phyloP scores from a whole-genome alignment of 768 basidiomycete genomes.

The Mycena crocata region DNA sequence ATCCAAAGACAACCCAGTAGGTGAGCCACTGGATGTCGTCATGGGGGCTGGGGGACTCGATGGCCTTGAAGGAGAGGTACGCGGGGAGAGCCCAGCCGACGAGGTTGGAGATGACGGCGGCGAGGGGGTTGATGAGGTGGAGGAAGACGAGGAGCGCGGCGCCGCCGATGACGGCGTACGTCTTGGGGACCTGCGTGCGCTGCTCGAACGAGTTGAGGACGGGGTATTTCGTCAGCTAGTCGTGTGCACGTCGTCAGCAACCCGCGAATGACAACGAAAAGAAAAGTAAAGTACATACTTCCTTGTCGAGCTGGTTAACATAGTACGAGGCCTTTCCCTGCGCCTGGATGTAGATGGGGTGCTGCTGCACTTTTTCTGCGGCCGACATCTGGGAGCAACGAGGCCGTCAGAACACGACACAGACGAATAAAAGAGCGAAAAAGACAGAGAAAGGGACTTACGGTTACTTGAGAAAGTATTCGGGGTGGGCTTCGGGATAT shows the following conservation, averaged over 20 bases:
- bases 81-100: constrained; percentile 96
- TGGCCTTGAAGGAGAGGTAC: constrained; percentile 94
- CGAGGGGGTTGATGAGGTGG: constrained; percentile 91
- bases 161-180: constrained; percentile 85
- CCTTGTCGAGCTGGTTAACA: constrained; percentile 93
- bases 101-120: constrained; percentile 92
- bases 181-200: constrained; percentile 93
- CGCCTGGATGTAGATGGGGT: constrained; percentile 87
- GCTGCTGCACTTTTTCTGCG: constrained; percentile 85
- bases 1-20: constrained; percentile 96
- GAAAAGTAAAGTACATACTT: constrained; percentile 64
- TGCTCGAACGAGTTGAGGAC: constrained; percentile 86
- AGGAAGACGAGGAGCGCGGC: constrained; percentile 74
- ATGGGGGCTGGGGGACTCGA: constrained; percentile 84
- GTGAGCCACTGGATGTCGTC: constrained; percentile 98
- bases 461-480: constrained; percentile 12
- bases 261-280: constrained; percentile 6
- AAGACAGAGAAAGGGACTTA: not conserved
- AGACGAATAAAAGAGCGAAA: not conserved
- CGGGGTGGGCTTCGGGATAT: constrained; percentile 25
- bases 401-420: constrained; percentile 14
- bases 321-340: constrained; percentile 87
- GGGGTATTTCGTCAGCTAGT: constrained; percentile 86
- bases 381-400: constrained; percentile 72
- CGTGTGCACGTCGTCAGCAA: constrained; percentile 25